Conservation (phyloP, 257 asterid genomes). For the Solanum sitiens region DNA sequence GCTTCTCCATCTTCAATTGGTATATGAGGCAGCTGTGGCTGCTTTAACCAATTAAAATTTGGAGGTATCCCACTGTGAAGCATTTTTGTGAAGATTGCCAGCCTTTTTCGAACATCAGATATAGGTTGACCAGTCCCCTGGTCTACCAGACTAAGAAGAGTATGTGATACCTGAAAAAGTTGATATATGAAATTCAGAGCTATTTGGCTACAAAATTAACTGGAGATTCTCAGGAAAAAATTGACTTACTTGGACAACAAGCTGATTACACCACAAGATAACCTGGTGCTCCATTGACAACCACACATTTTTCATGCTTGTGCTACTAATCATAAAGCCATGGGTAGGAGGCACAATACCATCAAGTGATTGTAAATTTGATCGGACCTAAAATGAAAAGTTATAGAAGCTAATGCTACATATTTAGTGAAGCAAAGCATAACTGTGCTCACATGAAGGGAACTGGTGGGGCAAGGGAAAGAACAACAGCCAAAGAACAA, state of each 20-base stretch:
- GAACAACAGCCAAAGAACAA: neutral
- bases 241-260: conserved; percentile 72
- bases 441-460: neutral
- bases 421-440: neutral
- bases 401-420: neutral
- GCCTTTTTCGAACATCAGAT: conserved; percentile 50
- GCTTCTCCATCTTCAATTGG: conserved; percentile 25
- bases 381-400: conserved; percentile 54
- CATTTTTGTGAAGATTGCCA: conserved; percentile 70
- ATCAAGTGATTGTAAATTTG: conserved; percentile 78
- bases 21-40: conserved; percentile 23
- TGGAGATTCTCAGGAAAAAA: conserved; percentile 6
- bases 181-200: conserved; percentile 15
- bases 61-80: conserved; percentile 82
- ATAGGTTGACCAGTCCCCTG: conserved; percentile 64
- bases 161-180: conserved; percentile 83
- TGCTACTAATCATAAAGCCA: conserved; percentile 85
- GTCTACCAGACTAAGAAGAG: conserved; percentile 88
- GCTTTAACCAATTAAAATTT: conserved; percentile 47
- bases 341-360: conserved; percentile 93
- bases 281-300: conserved; percentile 99
- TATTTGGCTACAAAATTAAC: neutral
- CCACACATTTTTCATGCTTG: conserved; percentile 84
- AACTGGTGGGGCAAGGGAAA: neutral
- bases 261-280: conserved; percentile 79